Evolutionary conservation across 371 early-diverging fungal species (phyloP).

Genomic region (Mortierella sp.): DNA sequence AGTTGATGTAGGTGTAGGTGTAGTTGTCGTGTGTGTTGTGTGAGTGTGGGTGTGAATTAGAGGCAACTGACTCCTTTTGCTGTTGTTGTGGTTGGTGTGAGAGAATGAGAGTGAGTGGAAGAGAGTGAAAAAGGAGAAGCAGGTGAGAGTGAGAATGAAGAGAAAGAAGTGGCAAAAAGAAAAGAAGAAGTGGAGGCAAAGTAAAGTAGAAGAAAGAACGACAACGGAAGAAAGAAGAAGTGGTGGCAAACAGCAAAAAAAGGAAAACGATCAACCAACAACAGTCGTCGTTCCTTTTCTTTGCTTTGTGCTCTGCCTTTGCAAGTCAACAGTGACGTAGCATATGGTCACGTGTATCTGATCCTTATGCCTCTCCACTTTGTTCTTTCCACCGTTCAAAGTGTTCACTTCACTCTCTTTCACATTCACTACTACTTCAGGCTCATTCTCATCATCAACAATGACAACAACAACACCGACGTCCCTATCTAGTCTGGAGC

Average conservation of each 20-base stretch:
- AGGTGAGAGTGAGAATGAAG: constrained; percentile 5
- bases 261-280: neutral
- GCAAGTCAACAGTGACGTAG: constrained; percentile 16
- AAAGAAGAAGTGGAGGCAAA: neutral
- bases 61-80: no score
- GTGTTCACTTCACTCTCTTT: neutral
- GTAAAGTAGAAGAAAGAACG: neutral
- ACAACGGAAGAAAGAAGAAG: neutral
- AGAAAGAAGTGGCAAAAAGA: constrained; percentile 7
- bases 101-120: neutral
- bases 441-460: neutral
- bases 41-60: neutral
- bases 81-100: neutral
- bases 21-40: neutral
- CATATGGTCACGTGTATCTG: constrained; percentile 1
- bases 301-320: neutral
- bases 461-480: constrained; percentile 20
- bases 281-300: no score
- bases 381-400: neutral
- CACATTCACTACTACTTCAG: neutral
- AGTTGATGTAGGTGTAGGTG: neutral
- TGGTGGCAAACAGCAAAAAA: constrained; percentile 15
- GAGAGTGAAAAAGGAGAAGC: neutral
- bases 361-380: neutral
- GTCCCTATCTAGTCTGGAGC: constrained; percentile 44